Evolutionary conservation across 2,329 filamentous ascomycete species (phyloP).

Genomic region (Trichoderma afroharzianum): DNA sequence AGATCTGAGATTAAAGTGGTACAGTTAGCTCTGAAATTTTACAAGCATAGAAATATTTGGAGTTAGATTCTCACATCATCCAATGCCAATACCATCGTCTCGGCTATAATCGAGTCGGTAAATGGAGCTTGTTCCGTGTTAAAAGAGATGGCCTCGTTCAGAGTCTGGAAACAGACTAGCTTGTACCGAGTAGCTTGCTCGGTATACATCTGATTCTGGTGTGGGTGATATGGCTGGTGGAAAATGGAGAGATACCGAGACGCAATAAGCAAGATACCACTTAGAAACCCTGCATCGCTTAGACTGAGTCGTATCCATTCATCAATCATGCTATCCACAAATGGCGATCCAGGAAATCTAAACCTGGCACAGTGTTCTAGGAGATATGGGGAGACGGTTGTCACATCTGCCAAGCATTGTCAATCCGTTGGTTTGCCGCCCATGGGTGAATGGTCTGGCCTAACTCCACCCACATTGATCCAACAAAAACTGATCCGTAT

Average conservation of each 20-base stretch:
- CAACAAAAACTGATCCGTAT: background rate
- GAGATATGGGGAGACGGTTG: background rate
- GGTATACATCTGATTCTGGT: background rate
- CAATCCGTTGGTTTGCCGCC: background rate
- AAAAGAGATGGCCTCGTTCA: background rate
- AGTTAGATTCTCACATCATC: background rate
- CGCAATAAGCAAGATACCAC: background rate
- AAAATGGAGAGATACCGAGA: background rate
- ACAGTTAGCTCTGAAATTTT: background rate
- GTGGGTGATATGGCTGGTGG: background rate
- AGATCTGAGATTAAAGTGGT: background rate
- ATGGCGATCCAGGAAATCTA: background rate
- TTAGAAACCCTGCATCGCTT: background rate
- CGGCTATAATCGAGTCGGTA: background rate
- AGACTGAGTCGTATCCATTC: background rate
- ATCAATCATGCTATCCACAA: background rate
- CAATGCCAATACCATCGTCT: background rate
- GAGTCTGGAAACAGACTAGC: background rate
- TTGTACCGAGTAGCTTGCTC: background rate
- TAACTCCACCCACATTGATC: background rate
- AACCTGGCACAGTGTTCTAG: background rate
- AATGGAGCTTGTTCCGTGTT: background rate
- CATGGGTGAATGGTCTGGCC: background rate
- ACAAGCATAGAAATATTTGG: rapidly evolving
- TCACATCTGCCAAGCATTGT: background rate